Evolutionary conservation across 2,329 filamentous ascomycete species (phyloP), one percentile per base, ranked within the genome.

Genomic region (Penicillium sp.): DNA sequence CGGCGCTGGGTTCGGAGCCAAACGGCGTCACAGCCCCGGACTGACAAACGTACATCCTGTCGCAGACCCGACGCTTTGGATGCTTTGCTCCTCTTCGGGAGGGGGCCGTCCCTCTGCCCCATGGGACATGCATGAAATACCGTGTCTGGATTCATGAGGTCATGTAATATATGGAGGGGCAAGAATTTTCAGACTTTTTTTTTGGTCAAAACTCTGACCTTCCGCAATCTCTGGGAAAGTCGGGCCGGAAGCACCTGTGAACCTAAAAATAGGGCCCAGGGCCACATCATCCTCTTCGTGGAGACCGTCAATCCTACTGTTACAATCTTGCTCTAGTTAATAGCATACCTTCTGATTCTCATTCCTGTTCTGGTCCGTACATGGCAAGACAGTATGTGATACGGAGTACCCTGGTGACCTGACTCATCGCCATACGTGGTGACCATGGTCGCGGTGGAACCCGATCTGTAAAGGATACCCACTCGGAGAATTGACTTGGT

Each of bases 1-100:
- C 70, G 69, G 69, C 62, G 64, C 67, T 70, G 70, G 70, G 68
- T 63, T 69, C 55, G 51, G 49, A 60, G 55, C 50, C 62, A 64
- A 37, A 65, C 64, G 57, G 55, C 48, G 29, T 47, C 23, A 48
- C 37, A 42, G 46, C 18, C 22, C 43, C 46, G 20, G 46, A 45
- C 49, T 35, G 20, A 22, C 20, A 37, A 15, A 14, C 37, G 26
- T n/a, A 26, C 44, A 55, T 33, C 60, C 54, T 58, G 54, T 58
- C 48, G n/a, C 43, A 40, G 60, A 64, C 69, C 69, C 68, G 64
- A 65, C 61, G 54, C 54, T 48, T 33, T 67, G 69, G 69, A 55
- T 66, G 58, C 51, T 61, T 42, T 51, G 49, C 31, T 55, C 51
- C 50, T 37, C 23, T 52, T 54, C 54, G 54, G 57, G 44, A 49